These are phyloP conservation scores for Heterobasidion annosum DNA, from an alignment of 1,284 basidiomycete species.

Conservation along the genomic window DNA sequence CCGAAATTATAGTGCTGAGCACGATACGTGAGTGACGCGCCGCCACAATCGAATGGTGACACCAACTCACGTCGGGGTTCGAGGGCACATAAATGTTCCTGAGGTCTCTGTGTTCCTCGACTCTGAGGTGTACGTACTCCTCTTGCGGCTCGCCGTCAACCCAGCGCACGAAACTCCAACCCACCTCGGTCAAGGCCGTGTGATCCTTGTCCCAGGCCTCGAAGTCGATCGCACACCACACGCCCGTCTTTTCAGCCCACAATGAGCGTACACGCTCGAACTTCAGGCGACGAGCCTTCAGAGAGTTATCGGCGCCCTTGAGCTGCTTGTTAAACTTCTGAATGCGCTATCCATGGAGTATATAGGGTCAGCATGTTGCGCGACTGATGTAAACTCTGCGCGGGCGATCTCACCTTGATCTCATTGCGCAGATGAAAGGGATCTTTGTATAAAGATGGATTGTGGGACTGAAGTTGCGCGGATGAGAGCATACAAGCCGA, in stretches of 20 bases:
- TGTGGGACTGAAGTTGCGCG: slow-evolving; percentile 43
- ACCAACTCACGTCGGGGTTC: slow-evolving; percentile 42
- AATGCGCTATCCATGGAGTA: slow-evolving; percentile 37
- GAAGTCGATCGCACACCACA: slow-evolving; percentile 72
- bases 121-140: slow-evolving; percentile 52
- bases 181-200: slow-evolving; percentile 63
- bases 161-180: slow-evolving; percentile 58
- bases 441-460: slow-evolving; percentile 47
- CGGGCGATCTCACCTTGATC: slow-evolving; percentile 36
- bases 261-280: slow-evolving; percentile 63
- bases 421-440: slow-evolving; percentile 45
- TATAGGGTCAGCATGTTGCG: background rate
- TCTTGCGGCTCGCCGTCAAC: slow-evolving; percentile 34
- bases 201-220: slow-evolving; percentile 76
- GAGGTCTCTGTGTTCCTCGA: slow-evolving; percentile 51
- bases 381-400: background rate
- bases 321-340: slow-evolving; percentile 72
- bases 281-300: slow-evolving; percentile 43
- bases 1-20: slow-evolving; percentile 61
- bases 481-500: slow-evolving; percentile 59
- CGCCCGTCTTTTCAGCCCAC: slow-evolving; percentile 51
- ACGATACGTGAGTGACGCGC: background rate
- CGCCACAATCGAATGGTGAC: background rate
- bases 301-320: slow-evolving; percentile 43
- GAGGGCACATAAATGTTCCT: slow-evolving; percentile 57